Evolutionary conservation across 306 rosid genomes (phyloP).

Genomic region (Dicorynia guianensis): DNA sequence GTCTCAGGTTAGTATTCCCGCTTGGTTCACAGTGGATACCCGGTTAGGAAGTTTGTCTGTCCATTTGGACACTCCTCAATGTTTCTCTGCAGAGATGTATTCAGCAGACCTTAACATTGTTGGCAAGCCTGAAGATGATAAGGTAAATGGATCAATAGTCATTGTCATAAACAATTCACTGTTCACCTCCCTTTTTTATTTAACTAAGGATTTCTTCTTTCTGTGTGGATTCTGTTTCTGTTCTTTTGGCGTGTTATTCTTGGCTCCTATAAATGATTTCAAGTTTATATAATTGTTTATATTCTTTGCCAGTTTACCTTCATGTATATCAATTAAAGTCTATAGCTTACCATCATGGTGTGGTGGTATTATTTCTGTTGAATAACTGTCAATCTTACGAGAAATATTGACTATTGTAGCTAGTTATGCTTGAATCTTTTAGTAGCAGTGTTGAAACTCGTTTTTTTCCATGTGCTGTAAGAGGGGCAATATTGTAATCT

Average conservation of each 20-base stretch:
- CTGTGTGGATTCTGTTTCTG: slow-evolving; percentile 21
- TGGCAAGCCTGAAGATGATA: slow-evolving; percentile 98
- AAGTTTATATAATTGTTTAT: slow-evolving; percentile 12
- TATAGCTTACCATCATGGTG: slow-evolving; percentile 11
- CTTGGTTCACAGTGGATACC: slow-evolving; percentile 98
- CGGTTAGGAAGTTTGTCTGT: slow-evolving; percentile 97
- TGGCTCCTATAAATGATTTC: slow-evolving; percentile 4
- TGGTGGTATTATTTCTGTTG: too few relatives aligned
- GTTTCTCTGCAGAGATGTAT: slow-evolving; percentile 99
- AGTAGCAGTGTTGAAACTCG: too few relatives aligned
- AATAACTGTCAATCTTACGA: too few relatives aligned
- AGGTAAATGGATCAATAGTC: slow-evolving; percentile 57
- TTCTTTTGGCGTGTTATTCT: background rate
- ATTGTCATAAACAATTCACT: slow-evolving; percentile 14
- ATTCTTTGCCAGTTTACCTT: slow-evolving; percentile 20
- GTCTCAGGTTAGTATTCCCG: slow-evolving; percentile 93
- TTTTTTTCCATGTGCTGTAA: too few relatives aligned
- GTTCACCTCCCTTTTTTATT: slow-evolving; percentile 30
- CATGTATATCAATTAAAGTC: slow-evolving; percentile 21
- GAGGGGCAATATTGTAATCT: too few relatives aligned
- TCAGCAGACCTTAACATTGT: slow-evolving; percentile 86
- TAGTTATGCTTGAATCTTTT: too few relatives aligned
- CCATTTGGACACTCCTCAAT: slow-evolving; percentile 94
- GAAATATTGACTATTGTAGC: too few relatives aligned
- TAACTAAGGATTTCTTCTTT: background rate